Evolutionary conservation across 139 green algal species (phyloP).

Genomic region (Dunaliella primolecta): DNA sequence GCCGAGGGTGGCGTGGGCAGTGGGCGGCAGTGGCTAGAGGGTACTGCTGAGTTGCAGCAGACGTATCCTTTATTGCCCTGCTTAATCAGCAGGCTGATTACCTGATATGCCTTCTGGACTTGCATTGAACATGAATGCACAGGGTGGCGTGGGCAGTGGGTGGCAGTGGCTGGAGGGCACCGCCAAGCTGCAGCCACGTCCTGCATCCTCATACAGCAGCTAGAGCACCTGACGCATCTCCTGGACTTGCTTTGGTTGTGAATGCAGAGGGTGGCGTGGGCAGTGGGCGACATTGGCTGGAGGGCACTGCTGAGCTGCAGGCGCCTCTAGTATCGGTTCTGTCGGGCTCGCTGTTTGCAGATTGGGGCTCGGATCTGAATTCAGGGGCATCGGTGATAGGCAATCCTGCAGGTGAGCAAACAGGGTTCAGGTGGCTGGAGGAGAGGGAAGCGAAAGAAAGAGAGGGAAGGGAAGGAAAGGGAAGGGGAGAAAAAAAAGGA

Average conservation of each 20-base stretch:
- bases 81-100: too few relatives aligned
- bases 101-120: too few relatives aligned
- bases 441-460: too few relatives aligned
- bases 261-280: constrained; percentile 84
- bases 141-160: constrained; percentile 87
- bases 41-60: constrained; percentile 78
- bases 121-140: too few relatives aligned
- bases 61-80: too few relatives aligned
- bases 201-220: too few relatives aligned
- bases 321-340: constrained; percentile 68
- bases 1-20: constrained; percentile 89
- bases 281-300: constrained; percentile 77
- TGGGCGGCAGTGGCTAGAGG: constrained; percentile 77
- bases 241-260: too few relatives aligned
- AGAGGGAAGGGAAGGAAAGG: too few relatives aligned
- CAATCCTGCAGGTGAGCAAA: constrained; percentile 81
- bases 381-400: constrained; percentile 82
- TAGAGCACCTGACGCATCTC: too few relatives aligned
- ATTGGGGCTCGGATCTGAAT: constrained; percentile 89
- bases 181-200: constrained; percentile 82
- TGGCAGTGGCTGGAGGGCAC: constrained; percentile 77
- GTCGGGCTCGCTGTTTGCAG: constrained; percentile 80
- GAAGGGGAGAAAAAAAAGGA: too few relatives aligned
- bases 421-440: too few relatives aligned
- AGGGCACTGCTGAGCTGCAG: constrained; percentile 77